These are phyloP conservation scores for Xylariaceae sp. DNA, from an alignment of 2,329 filamentous ascomycete genomes.

Conservation along the genomic window DNA sequence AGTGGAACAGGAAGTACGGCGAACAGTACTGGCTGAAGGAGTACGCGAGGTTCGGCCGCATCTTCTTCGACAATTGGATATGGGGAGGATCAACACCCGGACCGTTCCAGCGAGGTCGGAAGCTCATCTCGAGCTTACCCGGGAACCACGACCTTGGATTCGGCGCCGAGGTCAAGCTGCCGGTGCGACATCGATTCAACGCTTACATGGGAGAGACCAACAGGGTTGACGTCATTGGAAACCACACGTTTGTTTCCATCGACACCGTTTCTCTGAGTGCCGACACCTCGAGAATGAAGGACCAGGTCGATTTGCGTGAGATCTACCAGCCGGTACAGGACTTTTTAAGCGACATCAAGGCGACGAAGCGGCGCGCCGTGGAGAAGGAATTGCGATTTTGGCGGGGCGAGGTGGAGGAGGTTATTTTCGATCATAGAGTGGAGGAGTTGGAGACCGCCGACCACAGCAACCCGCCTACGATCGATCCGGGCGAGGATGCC, in stretches of 20 bases:
- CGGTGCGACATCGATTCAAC: slow-evolving; percentile 77
- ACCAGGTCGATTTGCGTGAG: slow-evolving; percentile 46
- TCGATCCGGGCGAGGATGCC: slow-evolving; percentile 40
- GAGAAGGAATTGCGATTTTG: slow-evolving; percentile 62
- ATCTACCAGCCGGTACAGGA: slow-evolving; percentile 73
- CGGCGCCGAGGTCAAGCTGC: slow-evolving; percentile 72
- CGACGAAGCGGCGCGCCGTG: slow-evolving; percentile 61
- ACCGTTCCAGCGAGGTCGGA: slow-evolving; percentile 61
- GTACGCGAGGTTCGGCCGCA: slow-evolving; percentile 76
- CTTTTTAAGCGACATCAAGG: slow-evolving; percentile 66
- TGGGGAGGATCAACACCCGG: slow-evolving; percentile 50
- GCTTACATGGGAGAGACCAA: slow-evolving; percentile 90
- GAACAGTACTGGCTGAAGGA: slow-evolving; percentile 81
- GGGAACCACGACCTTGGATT: slow-evolving; percentile 96
- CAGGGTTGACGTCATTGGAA: slow-evolving; percentile 82
- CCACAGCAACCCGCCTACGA: slow-evolving; percentile 36
- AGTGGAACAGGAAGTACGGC: slow-evolving; percentile 70
- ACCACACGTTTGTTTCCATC: slow-evolving; percentile 90
- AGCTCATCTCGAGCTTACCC: slow-evolving; percentile 77
- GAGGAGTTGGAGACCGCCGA: slow-evolving; percentile 51
- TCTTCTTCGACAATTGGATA: slow-evolving; percentile 72
- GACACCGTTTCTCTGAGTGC: slow-evolving; percentile 87
- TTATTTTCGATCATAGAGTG: slow-evolving; percentile 53
- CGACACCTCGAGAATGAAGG: slow-evolving; percentile 46
- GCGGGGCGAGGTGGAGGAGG: slow-evolving; percentile 53